These are phyloP conservation scores for Aeschynomene evenia DNA, from an alignment of 306 rosid genomes.

Conservation along the genomic window DNA sequence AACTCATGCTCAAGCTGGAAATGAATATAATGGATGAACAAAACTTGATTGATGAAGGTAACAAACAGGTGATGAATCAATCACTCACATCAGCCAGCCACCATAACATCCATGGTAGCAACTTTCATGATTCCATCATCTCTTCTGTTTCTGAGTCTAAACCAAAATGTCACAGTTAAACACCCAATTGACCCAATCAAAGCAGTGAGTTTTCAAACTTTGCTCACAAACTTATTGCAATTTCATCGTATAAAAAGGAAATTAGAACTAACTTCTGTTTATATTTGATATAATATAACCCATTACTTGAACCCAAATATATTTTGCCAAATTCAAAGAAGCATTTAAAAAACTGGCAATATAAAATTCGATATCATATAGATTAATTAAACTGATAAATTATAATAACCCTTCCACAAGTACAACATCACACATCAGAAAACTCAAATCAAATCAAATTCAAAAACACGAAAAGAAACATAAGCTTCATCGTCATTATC, in stretches of 20 bases:
- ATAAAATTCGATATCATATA: neutral
- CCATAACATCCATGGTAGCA: too few relatives aligned
- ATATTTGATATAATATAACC: neutral
- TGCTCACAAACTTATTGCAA: neutral
- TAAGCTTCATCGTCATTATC: constrained; percentile 29
- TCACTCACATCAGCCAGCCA: too few relatives aligned
- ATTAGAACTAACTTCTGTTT: neutral
- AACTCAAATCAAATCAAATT: neutral
- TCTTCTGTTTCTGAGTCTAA: neutral
- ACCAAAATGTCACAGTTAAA: neutral
- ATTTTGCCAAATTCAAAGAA: neutral
- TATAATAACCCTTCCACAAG: neutral
- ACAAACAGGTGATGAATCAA: too few relatives aligned
- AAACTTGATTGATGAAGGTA: too few relatives aligned
- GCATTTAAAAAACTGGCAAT: neutral
- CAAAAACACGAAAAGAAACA: neutral
- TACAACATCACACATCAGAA: neutral
- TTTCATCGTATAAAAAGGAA: neutral
- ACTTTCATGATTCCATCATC: too few relatives aligned
- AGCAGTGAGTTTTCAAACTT: neutral
- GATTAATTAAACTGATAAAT: neutral
- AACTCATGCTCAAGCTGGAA: too few relatives aligned
- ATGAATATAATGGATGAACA: too few relatives aligned
- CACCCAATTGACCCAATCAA: neutral
- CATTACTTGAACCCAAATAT: constrained; percentile 14